phyloP scores from a whole-genome alignment of 495 filamentous ascomycete species.

The Darksidea phi region DNA sequence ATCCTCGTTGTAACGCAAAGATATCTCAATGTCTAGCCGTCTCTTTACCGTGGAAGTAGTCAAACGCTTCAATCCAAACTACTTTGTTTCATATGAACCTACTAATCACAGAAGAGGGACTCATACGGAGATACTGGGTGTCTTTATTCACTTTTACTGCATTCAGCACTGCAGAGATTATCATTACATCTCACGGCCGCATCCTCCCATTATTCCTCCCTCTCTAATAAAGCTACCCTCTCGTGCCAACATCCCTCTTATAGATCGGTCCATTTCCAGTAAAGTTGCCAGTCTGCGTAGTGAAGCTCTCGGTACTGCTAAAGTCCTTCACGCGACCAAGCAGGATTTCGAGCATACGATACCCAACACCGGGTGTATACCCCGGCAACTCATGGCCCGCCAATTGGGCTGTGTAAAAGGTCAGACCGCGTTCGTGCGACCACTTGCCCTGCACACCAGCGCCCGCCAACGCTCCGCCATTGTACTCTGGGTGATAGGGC shows the following conservation, averaged over 20 bases:
- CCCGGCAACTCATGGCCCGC: slow-evolving; percentile 34
- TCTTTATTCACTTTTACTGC: too few relatives aligned
- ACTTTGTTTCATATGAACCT: too few relatives aligned
- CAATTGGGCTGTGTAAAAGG: slow-evolving; percentile 46
- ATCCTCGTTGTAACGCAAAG: too few relatives aligned
- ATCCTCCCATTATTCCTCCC: background rate
- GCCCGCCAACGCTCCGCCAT: slow-evolving; percentile 47
- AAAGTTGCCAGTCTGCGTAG: slow-evolving; percentile 29
- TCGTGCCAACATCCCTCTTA: background rate
- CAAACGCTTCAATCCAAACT: too few relatives aligned
- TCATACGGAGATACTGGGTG: too few relatives aligned
- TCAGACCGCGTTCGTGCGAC: slow-evolving; percentile 67
- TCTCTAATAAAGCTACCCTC: background rate
- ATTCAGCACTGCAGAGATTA: background rate
- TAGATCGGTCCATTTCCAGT: slow-evolving; percentile 34
- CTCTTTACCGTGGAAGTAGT: too few relatives aligned
- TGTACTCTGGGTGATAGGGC: slow-evolving; percentile 55
- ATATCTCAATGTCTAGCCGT: too few relatives aligned
- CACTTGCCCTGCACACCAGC: slow-evolving; percentile 61
- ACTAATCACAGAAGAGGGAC: too few relatives aligned
- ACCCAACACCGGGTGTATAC: slow-evolving; percentile 33
- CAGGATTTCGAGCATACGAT: slow-evolving; percentile 38
- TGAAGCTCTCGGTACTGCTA: slow-evolving; percentile 27
- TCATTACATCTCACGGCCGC: background rate
- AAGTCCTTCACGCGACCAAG: slow-evolving; percentile 35